Conservation (phyloP, 2,329 filamentous ascomycete species). For the Raffaelea albimanens region DNA sequence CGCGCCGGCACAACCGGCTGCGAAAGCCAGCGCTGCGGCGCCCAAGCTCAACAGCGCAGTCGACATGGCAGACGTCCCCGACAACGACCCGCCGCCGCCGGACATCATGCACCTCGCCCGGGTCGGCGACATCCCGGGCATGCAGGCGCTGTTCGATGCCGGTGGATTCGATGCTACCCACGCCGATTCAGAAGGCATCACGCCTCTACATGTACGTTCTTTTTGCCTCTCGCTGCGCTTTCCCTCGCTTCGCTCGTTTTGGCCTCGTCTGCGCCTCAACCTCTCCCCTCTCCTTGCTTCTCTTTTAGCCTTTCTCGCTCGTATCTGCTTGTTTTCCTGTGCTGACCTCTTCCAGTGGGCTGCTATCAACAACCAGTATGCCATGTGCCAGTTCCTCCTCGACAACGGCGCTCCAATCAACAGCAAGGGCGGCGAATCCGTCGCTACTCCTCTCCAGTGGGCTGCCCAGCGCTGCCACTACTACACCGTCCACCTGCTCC, state of each 20-base stretch:
- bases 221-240: conserved; percentile 2
- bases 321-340: not conserved
- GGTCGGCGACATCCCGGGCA: conserved; percentile 73
- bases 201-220: conserved; percentile 73
- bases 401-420: conserved; percentile 82
- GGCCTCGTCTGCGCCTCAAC: not conserved
- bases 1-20: conserved; percentile 43
- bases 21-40: conserved; percentile 42
- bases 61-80: conserved; percentile 38
- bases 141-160: conserved; percentile 82
- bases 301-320: not conserved
- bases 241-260: not conserved
- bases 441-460: conserved; percentile 93
- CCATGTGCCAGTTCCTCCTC: conserved; percentile 92
- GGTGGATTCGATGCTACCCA: conserved; percentile 76
- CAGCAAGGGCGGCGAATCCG: conserved; percentile 86
- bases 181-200: conserved; percentile 86
- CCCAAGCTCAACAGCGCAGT: conserved; percentile 48
- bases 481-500: conserved; percentile 87
- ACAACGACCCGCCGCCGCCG: conserved; percentile 30
- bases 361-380: conserved; percentile 96
- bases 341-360: conserved; percentile 67
- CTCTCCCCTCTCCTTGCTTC: not conserved
- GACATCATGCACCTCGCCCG: conserved; percentile 96
- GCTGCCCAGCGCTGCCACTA: conserved; percentile 94